Conservation (phyloP, 148 eudicot species). For the Camellia sinensis region DNA sequence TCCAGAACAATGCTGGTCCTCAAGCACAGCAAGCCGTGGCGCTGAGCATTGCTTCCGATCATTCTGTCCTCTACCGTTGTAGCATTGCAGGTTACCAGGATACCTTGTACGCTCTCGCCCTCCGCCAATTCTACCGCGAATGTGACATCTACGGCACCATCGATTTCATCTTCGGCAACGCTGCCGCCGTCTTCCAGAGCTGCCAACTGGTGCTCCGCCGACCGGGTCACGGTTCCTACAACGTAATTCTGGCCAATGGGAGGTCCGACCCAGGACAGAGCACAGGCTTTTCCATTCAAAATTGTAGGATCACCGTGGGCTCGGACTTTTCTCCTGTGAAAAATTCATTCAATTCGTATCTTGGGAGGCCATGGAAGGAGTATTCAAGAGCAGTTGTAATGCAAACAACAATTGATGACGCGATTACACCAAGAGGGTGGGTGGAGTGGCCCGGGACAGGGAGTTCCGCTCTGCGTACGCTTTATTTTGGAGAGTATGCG, state of each 20-base stretch:
- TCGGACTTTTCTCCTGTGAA: neutral
- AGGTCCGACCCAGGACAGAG: constrained; percentile 30
- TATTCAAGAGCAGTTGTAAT: constrained; percentile 31
- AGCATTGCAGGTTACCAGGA: constrained; percentile 33
- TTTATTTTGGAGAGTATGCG: constrained; percentile 23
- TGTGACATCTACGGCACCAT: constrained; percentile 35
- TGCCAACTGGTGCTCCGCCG: constrained; percentile 27
- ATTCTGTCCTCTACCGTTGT: constrained; percentile 24
- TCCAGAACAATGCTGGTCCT: constrained; percentile 35
- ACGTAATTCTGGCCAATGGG: constrained; percentile 30
- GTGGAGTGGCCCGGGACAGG: constrained; percentile 25
- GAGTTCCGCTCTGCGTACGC: neutral
- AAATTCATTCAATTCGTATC: constrained; percentile 9
- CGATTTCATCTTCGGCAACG: constrained; percentile 37
- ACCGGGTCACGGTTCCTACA: constrained; percentile 22
- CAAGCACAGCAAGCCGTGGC: constrained; percentile 27
- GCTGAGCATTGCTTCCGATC: constrained; percentile 26
- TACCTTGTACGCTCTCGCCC: constrained; percentile 31
- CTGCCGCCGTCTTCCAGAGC: constrained; percentile 36
- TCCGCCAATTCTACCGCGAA: constrained; percentile 39
- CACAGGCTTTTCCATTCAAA: constrained; percentile 32
- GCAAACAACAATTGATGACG: constrained; percentile 25
- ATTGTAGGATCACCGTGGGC: constrained; percentile 10
- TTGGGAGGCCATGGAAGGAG: constrained; percentile 34
- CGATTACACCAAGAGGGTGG: constrained; percentile 24